Evolutionary conservation across 257 asterid genomes (phyloP).

Genomic region (Linderniella brevidens): DNA sequence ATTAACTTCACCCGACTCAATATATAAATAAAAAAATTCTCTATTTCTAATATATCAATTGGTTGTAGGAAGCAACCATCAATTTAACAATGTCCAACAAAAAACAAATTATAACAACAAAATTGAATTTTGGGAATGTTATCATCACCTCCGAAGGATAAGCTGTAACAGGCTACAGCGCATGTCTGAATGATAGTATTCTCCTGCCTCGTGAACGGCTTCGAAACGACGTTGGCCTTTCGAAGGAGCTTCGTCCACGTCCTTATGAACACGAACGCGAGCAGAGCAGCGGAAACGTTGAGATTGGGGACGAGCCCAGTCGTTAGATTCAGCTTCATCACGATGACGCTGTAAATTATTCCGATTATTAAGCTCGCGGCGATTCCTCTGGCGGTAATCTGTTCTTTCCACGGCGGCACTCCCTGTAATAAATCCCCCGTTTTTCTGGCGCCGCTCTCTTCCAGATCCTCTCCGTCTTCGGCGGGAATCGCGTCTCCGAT

Average conservation of each 20-base stretch:
- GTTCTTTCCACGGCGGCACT: background rate
- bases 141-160: background rate
- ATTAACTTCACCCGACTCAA: too few relatives aligned
- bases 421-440: too few relatives aligned
- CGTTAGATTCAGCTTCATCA: background rate
- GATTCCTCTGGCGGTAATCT: background rate
- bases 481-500: too few relatives aligned
- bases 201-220: slow-evolving; percentile 4
- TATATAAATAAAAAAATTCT: too few relatives aligned
- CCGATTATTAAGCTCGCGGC: background rate
- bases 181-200: slow-evolving; percentile 6
- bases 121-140: background rate
- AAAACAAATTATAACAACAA: background rate
- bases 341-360: background rate
- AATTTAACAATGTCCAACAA: slow-evolving; percentile 10
- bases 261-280: background rate
- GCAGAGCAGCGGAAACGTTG: background rate
- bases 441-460: too few relatives aligned
- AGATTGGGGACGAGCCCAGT: background rate
- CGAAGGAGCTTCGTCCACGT: background rate
- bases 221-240: background rate
- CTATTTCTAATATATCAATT: too few relatives aligned
- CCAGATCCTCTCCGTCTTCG: too few relatives aligned
- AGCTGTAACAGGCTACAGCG: background rate
- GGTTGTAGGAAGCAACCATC: too few relatives aligned